Base-by-base conservation (phyloP, 352 stramenopile species). In the Phytophthora pisi region DNA sequence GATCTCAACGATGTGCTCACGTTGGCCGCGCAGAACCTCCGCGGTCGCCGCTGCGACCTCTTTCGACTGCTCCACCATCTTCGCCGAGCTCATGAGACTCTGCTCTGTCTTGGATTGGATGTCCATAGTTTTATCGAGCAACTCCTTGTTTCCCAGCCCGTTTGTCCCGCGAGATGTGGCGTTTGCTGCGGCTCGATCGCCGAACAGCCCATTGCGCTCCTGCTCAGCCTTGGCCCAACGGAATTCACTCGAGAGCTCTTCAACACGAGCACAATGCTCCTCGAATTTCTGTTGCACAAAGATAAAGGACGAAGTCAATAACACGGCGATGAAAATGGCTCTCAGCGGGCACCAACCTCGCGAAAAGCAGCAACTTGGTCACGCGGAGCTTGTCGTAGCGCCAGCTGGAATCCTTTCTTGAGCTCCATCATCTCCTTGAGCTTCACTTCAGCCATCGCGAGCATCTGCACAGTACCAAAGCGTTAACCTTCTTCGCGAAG, bases 31-130 rank as follows among this genome's bases (percentile, higher is more conserved):
- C 24, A 96, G 70, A 61, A 81, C 75, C 62, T 94, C 82, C n/a
- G 83, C 88, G 13, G 88, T 95, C 5, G 86, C 86, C 30, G 88
- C 79, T 4, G 85, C 86, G 15, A 94, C 81, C 64, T 91, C 86
- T 64, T 95, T 95, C 24, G 86, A 94, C 64, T 83, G 68, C 51
- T 92, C 84, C n/a, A 96, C 77, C 88, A 95, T 93, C 46, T 92
- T 92, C 30, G 91, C 84, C 46, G 86, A 94, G 60, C 80, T 94
- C 70, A 91, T 84, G 38, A 96, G 80, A 61, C 78, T 91, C 70
- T 91, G 75, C 67, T 96, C 88, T 16, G 88, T 95, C 75, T 95
- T 96, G 8, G 81, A 83, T 68, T 96, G 88, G 20, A 96, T 76
- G n/a, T 95, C 79, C 28, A 89, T 49, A 1, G 86, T 79, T 59